Evolutionary conservation across 1,139 yeast genomes (phyloP).

Genomic region (Yamadazyma taylorii): DNA sequence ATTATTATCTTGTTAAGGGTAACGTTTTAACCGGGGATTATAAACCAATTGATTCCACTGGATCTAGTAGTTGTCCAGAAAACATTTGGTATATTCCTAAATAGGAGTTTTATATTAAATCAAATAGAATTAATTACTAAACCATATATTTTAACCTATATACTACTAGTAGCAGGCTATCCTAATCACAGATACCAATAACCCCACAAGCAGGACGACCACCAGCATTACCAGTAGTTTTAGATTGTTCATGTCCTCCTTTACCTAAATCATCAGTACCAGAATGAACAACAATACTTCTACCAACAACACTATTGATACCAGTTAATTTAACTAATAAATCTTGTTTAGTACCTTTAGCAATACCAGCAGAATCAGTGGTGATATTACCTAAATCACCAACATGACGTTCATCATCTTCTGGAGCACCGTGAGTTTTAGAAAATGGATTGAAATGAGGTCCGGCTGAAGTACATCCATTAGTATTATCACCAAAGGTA

Average conservation of each 20-base stretch:
- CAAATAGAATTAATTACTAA: background rate
- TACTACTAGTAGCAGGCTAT: too few relatives aligned
- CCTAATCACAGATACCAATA: conserved; percentile 70
- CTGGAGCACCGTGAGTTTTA: conserved; percentile 93
- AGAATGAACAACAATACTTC: conserved; percentile 94
- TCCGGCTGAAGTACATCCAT: conserved; percentile 98
- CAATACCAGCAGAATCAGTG: conserved; percentile 84
- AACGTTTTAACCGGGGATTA: conserved; percentile 37
- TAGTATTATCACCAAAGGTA: conserved; percentile 97
- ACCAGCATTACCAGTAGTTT: conserved; percentile 98
- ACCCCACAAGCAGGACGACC: conserved; percentile 99
- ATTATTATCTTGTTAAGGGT: conserved; percentile 38
- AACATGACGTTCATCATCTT: conserved; percentile 86
- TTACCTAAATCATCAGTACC: conserved; percentile 96
- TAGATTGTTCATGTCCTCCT: conserved; percentile 92
- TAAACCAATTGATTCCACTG: conserved; percentile 28
- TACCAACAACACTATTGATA: conserved; percentile 82
- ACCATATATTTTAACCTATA: background rate
- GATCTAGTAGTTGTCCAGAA: conserved; percentile 27
- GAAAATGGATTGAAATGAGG: conserved; percentile 97
- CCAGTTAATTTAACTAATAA: conserved; percentile 77
- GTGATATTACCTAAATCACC: conserved; percentile 96
- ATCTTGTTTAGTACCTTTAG: conserved; percentile 86
- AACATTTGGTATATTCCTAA: conserved; percentile 36
- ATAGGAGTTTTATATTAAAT: conserved; percentile 9